Conservation (phyloP, 495 filamentous ascomycete genomes). For the Penicillium malachiteum region DNA sequence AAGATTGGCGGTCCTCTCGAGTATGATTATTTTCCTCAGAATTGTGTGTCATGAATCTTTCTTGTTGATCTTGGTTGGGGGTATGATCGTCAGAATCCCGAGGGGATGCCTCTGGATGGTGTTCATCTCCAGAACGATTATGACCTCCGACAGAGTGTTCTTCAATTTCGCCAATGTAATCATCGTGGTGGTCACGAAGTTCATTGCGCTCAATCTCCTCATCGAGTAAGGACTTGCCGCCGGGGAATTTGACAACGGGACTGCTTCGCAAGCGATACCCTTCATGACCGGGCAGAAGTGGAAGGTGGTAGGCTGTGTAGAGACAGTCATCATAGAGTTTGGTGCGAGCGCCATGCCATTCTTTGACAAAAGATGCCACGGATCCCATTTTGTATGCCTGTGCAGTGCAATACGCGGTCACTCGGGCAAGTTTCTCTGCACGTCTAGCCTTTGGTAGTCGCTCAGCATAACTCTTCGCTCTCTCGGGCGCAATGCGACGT, state of each 20-base stretch:
- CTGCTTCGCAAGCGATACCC: constrained; percentile 87
- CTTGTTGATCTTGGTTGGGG: constrained; percentile 11
- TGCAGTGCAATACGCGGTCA: constrained; percentile 96
- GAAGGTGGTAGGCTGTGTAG: constrained; percentile 92
- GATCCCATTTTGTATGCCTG: constrained; percentile 86
- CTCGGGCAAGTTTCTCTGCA: constrained; percentile 80
- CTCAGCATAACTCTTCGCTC: constrained; percentile 93
- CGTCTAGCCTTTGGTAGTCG: constrained; percentile 85
- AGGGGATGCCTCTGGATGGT: constrained; percentile 23
- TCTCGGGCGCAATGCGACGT: constrained; percentile 55
- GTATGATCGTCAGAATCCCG: constrained; percentile 13
- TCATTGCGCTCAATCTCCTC: constrained; percentile 97
- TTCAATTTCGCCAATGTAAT: constrained; percentile 66
- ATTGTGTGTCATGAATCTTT: constrained; percentile 16
- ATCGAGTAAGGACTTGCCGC: constrained; percentile 88
- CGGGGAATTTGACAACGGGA: constrained; percentile 86
- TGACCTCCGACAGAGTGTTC: constrained; percentile 39
- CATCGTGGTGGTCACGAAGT: constrained; percentile 82
- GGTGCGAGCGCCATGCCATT: constrained; percentile 85
- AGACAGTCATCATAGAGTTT: constrained; percentile 99
- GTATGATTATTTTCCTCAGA: constrained; percentile 24
- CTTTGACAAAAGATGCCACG: constrained; percentile 83
- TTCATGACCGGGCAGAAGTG: constrained; percentile 77
- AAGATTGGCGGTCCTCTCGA: constrained; percentile 20
- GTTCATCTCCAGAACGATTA: constrained; percentile 35